Evolutionary conservation across 345 rosid species (phyloP).

Genomic region (Crucihimalaya himalaica): DNA sequence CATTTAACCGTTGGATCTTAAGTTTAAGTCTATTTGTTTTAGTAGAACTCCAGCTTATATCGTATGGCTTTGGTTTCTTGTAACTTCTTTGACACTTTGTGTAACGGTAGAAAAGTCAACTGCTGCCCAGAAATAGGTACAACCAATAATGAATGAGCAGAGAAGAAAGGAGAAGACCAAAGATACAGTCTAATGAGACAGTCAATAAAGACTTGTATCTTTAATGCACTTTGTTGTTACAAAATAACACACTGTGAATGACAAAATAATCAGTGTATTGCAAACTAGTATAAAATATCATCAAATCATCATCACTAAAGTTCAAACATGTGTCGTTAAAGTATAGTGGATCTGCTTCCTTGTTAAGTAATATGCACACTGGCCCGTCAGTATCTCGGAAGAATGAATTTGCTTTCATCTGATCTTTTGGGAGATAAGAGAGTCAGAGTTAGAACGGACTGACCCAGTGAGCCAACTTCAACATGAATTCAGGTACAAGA

Average conservation of each 20-base stretch:
- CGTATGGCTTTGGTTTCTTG: background rate
- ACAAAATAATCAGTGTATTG: conserved; percentile 22
- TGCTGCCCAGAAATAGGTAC: background rate
- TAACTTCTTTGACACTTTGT: background rate
- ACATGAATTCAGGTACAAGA: conserved; percentile 89
- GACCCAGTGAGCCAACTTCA: conserved; percentile 74
- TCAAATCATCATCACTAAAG: conserved; percentile 11
- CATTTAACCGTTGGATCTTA: conserved; percentile 7
- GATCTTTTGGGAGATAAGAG: conserved; percentile 6
- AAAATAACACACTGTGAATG: conserved; percentile 7
- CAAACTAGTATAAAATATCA: conserved; percentile 2
- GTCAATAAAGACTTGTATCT: conserved; percentile 6
- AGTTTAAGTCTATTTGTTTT: background rate
- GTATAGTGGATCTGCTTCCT: conserved; percentile 1
- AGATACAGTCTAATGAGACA: background rate
- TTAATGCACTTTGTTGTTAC: conserved; percentile 3
- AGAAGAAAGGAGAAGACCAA: background rate
- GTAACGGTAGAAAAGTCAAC: background rate
- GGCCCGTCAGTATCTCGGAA: background rate
- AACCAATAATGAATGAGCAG: background rate
- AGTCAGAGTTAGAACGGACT: conserved; percentile 71
- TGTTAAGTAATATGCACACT: conserved; percentile 33
- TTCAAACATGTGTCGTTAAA: conserved; percentile 14
- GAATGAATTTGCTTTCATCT: background rate
- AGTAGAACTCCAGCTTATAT: too few species aligned